Conservation (phyloP, 176 grass and related monocot genomes). For the Lolium perenne region DNA sequence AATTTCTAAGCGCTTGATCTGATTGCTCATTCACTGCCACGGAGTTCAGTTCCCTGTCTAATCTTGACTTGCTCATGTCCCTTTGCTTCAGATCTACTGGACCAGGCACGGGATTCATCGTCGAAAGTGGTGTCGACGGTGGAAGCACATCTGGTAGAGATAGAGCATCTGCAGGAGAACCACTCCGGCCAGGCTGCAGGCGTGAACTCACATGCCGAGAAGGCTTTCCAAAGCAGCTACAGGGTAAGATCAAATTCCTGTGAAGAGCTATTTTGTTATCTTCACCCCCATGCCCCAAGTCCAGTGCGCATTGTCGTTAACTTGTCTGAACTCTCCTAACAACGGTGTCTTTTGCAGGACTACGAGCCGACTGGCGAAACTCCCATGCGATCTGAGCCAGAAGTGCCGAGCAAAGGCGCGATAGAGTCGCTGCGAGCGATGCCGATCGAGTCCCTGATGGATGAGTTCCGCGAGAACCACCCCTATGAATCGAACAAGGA, state of each 20-base stretch:
- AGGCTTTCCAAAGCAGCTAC: slow-evolving; percentile 66
- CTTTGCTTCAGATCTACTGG: slow-evolving; percentile 53
- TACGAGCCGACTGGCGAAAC: slow-evolving; percentile 84
- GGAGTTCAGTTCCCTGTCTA: not conserved
- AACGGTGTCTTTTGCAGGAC: slow-evolving; percentile 53
- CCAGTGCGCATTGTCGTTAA: not conserved
- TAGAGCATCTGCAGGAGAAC: slow-evolving; percentile 56
- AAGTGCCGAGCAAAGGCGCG: slow-evolving; percentile 73
- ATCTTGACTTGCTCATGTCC: not conserved
- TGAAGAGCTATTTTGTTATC: not conserved
- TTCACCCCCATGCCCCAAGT: not conserved
- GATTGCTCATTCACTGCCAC: not conserved
- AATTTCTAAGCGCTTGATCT: slow-evolving; percentile 27
- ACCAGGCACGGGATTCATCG: slow-evolving; percentile 39
- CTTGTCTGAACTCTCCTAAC: not conserved
- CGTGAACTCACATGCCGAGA: slow-evolving; percentile 68
- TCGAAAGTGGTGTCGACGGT: slow-evolving; percentile 61
- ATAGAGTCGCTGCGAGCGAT: slow-evolving; percentile 91
- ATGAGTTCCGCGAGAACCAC: slow-evolving; percentile 89
- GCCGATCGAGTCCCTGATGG: slow-evolving; percentile 76
- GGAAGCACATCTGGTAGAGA: slow-evolving; percentile 52
- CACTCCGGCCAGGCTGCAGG: slow-evolving; percentile 58
- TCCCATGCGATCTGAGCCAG: slow-evolving; percentile 63
- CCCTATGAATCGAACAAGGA: slow-evolving; percentile 81
- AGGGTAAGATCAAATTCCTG: slow-evolving; percentile 42